Percentiles rank a stretch among this genome's conserved stretches.
phyloP scores from a whole-genome alignment of 768 basidiomycete genomes.

The Phaffia australis region DNA sequence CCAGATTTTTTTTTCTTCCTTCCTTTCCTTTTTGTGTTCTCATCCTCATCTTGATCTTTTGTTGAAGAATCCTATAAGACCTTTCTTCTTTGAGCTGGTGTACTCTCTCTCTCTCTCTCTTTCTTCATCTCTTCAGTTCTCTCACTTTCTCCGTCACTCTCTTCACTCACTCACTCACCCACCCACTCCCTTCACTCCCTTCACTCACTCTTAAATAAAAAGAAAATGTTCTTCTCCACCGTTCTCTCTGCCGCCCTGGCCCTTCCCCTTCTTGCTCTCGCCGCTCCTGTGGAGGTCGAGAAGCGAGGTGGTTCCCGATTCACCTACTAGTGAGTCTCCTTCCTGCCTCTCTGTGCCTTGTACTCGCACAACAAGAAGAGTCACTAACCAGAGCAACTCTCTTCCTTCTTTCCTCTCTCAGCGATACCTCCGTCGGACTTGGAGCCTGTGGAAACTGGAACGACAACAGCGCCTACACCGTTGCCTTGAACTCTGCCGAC shows the following conservation, averaged over 20 bases:
- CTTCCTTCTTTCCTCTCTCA: not conserved
- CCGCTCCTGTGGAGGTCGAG: conserved; percentile 3
- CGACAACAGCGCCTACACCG: conserved; percentile 4
- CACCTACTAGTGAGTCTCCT: conserved; percentile 4
- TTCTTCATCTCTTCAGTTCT: not conserved
- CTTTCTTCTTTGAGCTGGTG: no score
- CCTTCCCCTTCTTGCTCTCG: conserved; percentile 8
- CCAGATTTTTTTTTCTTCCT: no score
- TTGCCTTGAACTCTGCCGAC: conserved; percentile 3
- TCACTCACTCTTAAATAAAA: not conserved
- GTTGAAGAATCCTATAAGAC: no score
- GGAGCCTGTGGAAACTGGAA: conserved; percentile 12
- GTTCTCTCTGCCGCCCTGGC: conserved; percentile 1
- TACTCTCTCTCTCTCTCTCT: not conserved
- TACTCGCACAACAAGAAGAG: not conserved
- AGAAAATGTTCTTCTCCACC: conserved; percentile 5
- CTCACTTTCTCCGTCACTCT: not conserved
- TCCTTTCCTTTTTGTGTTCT: no score
- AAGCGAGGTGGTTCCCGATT: not conserved
- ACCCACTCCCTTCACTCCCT: not conserved
- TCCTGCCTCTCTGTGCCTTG: not conserved
- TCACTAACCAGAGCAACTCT: not conserved
- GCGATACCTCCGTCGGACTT: conserved; percentile 13
- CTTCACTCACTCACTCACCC: not conserved
- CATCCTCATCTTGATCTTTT: no score